Base-by-base conservation (phyloP, 306 rosid species). In the Quercus alba region DNA sequence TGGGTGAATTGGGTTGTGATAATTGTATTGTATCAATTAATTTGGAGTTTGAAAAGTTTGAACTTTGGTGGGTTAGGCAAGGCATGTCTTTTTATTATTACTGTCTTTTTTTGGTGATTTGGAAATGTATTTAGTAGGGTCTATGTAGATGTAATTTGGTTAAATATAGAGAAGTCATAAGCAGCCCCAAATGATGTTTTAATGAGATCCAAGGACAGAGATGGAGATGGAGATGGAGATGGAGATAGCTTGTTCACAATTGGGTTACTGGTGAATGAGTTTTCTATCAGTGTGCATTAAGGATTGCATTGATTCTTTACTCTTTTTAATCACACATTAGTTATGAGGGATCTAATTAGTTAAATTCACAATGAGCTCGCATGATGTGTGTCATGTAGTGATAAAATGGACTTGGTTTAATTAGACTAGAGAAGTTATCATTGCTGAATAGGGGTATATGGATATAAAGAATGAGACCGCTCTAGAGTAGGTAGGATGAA, bases 1-100 rank as follows among this genome's bases (percentile, higher is more conserved):
- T 76, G 74, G 52, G 17, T 46, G 78, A 62, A 31, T 78, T 72
- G 74, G 86, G 46, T 74, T 82, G 74, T 51, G 28, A 76, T n/a
- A 72, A 61, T 72, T 68, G 63, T 12, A 26, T 70, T 41, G 12
- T 41, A 41, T 41, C 46, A 41, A 41, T 41, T 19, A 31, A 51
- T 76, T 80, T 49, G 57, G 78, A 85, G 12, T 41, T 41, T 8
- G 46, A 41, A 41, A 41, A 41, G 46, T 41, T 41, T 41, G 46
- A 41, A 2, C 46, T 41, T 41, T 41, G 46, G 46, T 41, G 46
- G 46, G 46, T 41, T 41, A 41, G 46, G 46, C 46, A 41, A 41
- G 46, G 46, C 12, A 8, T 41, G 46, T 3, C 46, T n/a, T 58
- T 20, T 57, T 57, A 6, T 57, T 20, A 14, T 23, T 62, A 14